These are phyloP conservation scores for Cordyceps fumosorosea DNA, from an alignment of 2,329 filamentous ascomycete species.

Conservation along the genomic window DNA sequence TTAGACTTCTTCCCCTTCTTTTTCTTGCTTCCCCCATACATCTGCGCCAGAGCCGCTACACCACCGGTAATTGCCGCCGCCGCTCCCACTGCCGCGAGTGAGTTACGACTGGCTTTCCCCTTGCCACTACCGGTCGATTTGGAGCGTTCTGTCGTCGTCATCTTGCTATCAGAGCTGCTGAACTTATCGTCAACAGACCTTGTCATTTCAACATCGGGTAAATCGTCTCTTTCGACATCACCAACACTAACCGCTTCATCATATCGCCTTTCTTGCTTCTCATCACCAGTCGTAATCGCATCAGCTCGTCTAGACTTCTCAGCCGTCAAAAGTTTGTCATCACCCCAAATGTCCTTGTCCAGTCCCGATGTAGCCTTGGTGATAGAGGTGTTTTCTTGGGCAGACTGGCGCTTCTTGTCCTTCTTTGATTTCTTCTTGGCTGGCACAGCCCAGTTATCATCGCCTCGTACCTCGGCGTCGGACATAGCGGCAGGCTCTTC, in stretches of 20 bases:
- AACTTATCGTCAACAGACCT: slow-evolving; percentile 13
- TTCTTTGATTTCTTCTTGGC: slow-evolving; percentile 25
- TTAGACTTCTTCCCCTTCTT: slow-evolving; percentile 33
- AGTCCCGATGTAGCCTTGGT: slow-evolving; percentile 13
- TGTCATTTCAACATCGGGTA: slow-evolving; percentile 12
- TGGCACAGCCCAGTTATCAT: slow-evolving; percentile 5
- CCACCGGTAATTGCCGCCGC: slow-evolving; percentile 23
- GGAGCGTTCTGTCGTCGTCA: background rate
- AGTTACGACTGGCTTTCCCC: background rate
- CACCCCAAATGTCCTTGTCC: slow-evolving; percentile 20
- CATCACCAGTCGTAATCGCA: slow-evolving; percentile 7
- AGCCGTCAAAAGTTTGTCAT: slow-evolving; percentile 20
- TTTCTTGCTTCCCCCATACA: slow-evolving; percentile 24
- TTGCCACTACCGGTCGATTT: background rate
- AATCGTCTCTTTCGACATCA: slow-evolving; percentile 10
- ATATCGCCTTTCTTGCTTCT: slow-evolving; percentile 10
- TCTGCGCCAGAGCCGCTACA: slow-evolving; percentile 29
- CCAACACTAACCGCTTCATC: slow-evolving; percentile 14
- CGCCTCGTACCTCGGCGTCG: background rate
- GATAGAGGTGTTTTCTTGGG: background rate
- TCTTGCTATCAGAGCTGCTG: slow-evolving; percentile 9
- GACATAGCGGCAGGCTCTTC: slow-evolving; percentile 2
- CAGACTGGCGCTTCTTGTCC: slow-evolving; percentile 29
- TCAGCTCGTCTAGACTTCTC: background rate
- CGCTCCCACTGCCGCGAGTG: slow-evolving; percentile 18